Conservation (phyloP, 2,329 filamentous ascomycete genomes). For the Colletotrichum sp. region DNA sequence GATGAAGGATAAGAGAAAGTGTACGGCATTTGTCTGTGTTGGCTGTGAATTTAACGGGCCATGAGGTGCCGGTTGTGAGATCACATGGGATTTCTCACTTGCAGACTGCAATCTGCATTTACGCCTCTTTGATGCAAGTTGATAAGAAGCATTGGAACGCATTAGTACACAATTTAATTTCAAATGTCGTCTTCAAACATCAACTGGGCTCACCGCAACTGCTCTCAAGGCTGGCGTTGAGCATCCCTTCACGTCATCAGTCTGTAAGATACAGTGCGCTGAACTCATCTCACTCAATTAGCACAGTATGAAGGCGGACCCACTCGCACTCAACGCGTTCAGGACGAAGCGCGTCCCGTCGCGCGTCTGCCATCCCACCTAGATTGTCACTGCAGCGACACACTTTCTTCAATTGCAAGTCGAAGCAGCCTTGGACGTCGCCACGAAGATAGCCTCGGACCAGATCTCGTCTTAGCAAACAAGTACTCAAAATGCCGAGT, state of each 20-base stretch:
- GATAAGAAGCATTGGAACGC: fast-evolving
- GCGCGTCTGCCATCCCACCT: not conserved
- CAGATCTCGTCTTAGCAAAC: not conserved
- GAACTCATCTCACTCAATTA: fast-evolving
- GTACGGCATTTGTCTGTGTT: not conserved
- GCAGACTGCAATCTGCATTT: not conserved
- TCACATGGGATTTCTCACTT: not conserved
- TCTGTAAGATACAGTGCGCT: not conserved
- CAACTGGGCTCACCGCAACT: not conserved
- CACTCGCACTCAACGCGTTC: slow-evolving; percentile 15
- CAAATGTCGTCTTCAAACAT: not conserved
- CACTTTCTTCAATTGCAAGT: not conserved
- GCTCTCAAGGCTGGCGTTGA: not conserved
- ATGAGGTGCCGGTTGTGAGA: not conserved
- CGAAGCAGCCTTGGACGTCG: not conserved
- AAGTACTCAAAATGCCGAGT: slow-evolving; percentile 52
- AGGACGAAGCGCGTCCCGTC: slow-evolving; percentile 12
- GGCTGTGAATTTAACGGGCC: not conserved
- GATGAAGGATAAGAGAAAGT: not conserved
- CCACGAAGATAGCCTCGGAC: not conserved
- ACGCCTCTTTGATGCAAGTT: not conserved
- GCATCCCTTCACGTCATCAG: not conserved
- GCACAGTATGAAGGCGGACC: not conserved
- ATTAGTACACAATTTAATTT: not conserved
- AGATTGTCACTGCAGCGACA: slow-evolving; percentile 7